A percentile compares a stretch with the other conserved stretches of the same genome.
Evolutionary conservation across 1,139 yeast genomes (phyloP).

Genomic region (Scheffersomyces quercinus): DNA sequence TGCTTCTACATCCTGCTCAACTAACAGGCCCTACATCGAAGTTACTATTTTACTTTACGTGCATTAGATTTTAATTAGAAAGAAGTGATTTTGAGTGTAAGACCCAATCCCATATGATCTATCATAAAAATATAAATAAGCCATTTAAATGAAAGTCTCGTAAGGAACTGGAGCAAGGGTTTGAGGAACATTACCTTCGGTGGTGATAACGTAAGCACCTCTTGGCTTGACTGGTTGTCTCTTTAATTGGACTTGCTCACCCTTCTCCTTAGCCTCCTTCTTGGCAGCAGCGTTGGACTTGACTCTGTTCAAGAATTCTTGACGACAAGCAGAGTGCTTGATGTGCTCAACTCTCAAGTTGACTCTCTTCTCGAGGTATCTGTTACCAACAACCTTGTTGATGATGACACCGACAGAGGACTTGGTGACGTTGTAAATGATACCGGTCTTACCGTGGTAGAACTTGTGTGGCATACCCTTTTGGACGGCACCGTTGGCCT

Average conservation of each 20-base stretch:
- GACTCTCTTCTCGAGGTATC: slow-evolving; percentile 98
- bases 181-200: slow-evolving; percentile 84
- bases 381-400: slow-evolving; percentile 98
- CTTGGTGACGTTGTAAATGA: slow-evolving; percentile 97
- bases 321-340: slow-evolving; percentile 99
- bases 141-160: slow-evolving; percentile 92
- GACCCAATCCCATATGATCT: slow-evolving; percentile 5
- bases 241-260: slow-evolving; percentile 89
- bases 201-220: slow-evolving; percentile 79
- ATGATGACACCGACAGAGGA: slow-evolving; percentile 96
- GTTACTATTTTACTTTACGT: slow-evolving; percentile 10
- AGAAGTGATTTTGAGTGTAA: neutral
- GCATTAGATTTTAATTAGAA: slow-evolving; percentile 12
- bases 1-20: too few relatives aligned
- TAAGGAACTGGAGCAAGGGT: slow-evolving; percentile 99
- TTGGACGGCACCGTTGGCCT: slow-evolving; percentile 98
- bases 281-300: slow-evolving; percentile 93
- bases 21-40: too few relatives aligned
- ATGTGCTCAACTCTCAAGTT: slow-evolving; percentile 98
- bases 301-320: slow-evolving; percentile 98
- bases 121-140: slow-evolving; percentile 9
- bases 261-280: slow-evolving; percentile 93
- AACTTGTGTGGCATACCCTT: slow-evolving; percentile 99
- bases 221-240: slow-evolving; percentile 99
- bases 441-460: slow-evolving; percentile 99